A percentile compares a stretch with the other conserved stretches of the same genome.
phyloP scores from a whole-genome alignment of 2,329 filamentous ascomycete genomes.

The Cladosporium cucumerinum region DNA sequence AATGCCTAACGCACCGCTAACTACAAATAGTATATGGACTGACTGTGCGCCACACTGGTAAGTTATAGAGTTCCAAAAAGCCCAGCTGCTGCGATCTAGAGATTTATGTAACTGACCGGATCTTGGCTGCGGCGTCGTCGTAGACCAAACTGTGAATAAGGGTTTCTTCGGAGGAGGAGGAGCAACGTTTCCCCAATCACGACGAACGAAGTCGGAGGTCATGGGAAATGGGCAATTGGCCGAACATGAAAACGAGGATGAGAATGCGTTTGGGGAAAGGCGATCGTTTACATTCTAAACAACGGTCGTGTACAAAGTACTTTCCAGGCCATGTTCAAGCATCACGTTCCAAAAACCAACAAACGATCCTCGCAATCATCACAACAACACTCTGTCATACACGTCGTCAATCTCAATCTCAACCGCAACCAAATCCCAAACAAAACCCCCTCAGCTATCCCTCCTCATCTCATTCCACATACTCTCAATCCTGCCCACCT shows the following conservation, averaged over 20 bases:
- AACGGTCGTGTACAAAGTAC: background rate
- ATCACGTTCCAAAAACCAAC: no score
- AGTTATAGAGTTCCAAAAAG: background rate
- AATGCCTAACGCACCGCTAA: background rate
- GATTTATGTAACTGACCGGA: background rate
- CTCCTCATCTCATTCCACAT: conserved; percentile 49
- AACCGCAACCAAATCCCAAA: no score
- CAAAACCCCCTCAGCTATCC: conserved; percentile 20
- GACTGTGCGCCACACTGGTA: background rate
- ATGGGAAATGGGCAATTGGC: background rate
- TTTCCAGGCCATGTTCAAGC: no score
- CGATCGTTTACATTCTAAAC: background rate
- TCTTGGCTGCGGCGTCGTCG: background rate
- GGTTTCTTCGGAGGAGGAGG: background rate
- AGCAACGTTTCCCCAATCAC: background rate
- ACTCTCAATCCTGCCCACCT: conserved; percentile 50
- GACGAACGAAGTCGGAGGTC: no score
- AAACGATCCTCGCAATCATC: background rate
- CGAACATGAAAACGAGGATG: background rate
- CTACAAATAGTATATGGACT: background rate
- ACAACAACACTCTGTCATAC: no score
- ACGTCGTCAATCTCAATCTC: no score
- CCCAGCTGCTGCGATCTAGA: background rate
- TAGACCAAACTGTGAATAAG: background rate
- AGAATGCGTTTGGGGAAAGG: background rate